Base-by-base conservation (phyloP, 768 basidiomycete genomes). In the Cytidiella melzeri region DNA sequence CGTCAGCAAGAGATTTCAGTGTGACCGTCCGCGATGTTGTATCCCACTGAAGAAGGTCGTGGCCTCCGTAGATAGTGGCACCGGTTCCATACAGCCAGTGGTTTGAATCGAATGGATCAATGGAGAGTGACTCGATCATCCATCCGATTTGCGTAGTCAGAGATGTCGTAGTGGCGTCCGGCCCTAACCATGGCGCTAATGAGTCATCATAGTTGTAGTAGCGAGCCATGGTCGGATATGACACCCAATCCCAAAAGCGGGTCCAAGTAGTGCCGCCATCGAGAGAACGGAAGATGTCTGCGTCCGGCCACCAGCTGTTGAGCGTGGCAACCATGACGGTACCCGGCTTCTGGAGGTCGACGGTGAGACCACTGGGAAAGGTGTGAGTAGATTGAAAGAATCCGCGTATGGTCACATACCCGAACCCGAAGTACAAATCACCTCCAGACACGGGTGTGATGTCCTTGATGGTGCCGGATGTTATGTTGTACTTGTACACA, bases 31-130 rank as follows among this genome's bases (percentile, higher is more conserved):
- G 81, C 3, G 56, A 57, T 0, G 73, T 70, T 7, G 15, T 15
- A 58, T 84, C 82, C 83, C 82, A 85, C 69, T 79, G 57, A 13
- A 60, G 68, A 25, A 81, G 64, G 52, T 82, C 76, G 44, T 71
- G 75, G 5, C 80, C 77, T 6, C 82, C 82, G 39, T 80, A 76
- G 36, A 85, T 72, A 3, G 83, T 84, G 9, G 69, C 73, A 23
- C 83, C 83, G 15, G 83, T 85, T 13, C 83, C 81, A 60, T 83
- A 83, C n/a, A 84, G 64, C 77, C 80, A 82, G 60, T 84, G 81
- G 57, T 84, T 76, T 1, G 78, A 80, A 60, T 85, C 77, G 56
- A 83, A 80, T 0, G 82, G 83, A 61, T 85, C 75, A 42, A 84
- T 83, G 18, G 66, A 69, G 40, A 83, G 62, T 68, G 78, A 64